A percentile compares a stretch with the other conserved stretches of the same genome.
phyloP scores from a whole-genome alignment of 164 flowering plant species.

The Taxillus chinensis region DNA sequence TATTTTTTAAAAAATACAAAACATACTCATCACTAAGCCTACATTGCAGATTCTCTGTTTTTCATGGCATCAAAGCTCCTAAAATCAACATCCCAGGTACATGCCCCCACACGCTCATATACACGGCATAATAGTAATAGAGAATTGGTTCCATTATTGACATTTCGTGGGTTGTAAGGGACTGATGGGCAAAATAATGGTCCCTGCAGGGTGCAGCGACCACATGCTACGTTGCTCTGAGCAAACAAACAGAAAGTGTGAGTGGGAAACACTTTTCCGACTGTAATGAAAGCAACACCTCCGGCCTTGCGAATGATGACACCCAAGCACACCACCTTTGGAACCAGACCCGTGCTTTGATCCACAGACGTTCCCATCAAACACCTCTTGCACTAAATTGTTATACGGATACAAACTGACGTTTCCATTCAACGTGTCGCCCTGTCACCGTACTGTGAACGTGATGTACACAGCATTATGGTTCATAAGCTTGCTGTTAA shows the following conservation, averaged over 20 bases:
- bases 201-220: slow-evolving; percentile 77
- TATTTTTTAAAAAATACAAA: no score
- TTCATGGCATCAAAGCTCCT: slow-evolving; percentile 80
- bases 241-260: slow-evolving; percentile 45
- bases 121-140: no score
- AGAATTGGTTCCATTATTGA: no score
- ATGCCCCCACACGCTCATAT: slow-evolving; percentile 6
- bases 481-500: no score
- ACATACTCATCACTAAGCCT: neutral
- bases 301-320: slow-evolving; percentile 66
- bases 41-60: slow-evolving; percentile 66
- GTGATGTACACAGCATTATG: no score
- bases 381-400: slow-evolving; percentile 5
- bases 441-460: no score
- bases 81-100: slow-evolving; percentile 73
- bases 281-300: slow-evolving; percentile 72
- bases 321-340: slow-evolving; percentile 52
- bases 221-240: slow-evolving; percentile 76
- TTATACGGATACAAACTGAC: no score
- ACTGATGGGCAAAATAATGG: neutral
- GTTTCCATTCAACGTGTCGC: no score
- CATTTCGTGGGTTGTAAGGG: no score
- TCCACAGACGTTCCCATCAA: slow-evolving; percentile 27
- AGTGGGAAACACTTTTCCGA: slow-evolving; percentile 84
- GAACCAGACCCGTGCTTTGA: slow-evolving; percentile 49